phyloP scores from a whole-genome alignment of 1,139 yeast species.

The Candida buenavistaensis region DNA sequence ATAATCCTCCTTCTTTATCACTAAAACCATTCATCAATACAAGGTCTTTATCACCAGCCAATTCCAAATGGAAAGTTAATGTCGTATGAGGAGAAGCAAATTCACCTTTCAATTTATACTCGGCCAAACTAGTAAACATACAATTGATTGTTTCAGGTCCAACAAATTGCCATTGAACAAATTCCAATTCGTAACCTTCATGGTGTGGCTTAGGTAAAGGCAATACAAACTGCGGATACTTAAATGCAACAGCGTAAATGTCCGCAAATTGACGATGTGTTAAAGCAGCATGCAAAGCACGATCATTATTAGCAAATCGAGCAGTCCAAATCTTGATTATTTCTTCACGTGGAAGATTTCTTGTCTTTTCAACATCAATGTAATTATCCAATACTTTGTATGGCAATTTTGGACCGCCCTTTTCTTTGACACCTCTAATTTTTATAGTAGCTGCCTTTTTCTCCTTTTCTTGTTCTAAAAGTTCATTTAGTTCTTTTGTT shows the following conservation, averaged over 20 bases:
- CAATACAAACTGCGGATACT: slow-evolving; percentile 71
- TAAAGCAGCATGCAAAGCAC: slow-evolving; percentile 65
- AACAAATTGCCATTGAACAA: slow-evolving; percentile 90
- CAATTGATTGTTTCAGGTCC: slow-evolving; percentile 87
- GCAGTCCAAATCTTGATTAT: slow-evolving; percentile 89
- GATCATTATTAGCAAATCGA: slow-evolving; percentile 64
- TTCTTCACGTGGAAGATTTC: slow-evolving; percentile 58
- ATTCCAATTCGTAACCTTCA: slow-evolving; percentile 79
- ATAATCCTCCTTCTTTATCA: slow-evolving; percentile 66
- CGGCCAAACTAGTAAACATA: slow-evolving; percentile 88
- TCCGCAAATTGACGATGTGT: slow-evolving; percentile 55
- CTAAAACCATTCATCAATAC: slow-evolving; percentile 88
- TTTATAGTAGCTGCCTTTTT: slow-evolving; percentile 64
- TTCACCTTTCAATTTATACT: slow-evolving; percentile 86
- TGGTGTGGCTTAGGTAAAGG: slow-evolving; percentile 58
- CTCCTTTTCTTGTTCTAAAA: slow-evolving; percentile 43
- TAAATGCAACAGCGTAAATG: slow-evolving; percentile 66
- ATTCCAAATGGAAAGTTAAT: slow-evolving; percentile 80
- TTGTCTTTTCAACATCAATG: slow-evolving; percentile 66
- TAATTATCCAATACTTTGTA: slow-evolving; percentile 72
- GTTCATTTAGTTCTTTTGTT: slow-evolving; percentile 61
- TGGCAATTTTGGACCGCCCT: slow-evolving; percentile 49
- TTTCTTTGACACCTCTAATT: slow-evolving; percentile 54
- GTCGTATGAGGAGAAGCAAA: slow-evolving; percentile 96
- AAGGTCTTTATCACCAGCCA: slow-evolving; percentile 58